Conservation (phyloP, 306 rosid genomes). For the apple (Malus domestica) region DNA sequence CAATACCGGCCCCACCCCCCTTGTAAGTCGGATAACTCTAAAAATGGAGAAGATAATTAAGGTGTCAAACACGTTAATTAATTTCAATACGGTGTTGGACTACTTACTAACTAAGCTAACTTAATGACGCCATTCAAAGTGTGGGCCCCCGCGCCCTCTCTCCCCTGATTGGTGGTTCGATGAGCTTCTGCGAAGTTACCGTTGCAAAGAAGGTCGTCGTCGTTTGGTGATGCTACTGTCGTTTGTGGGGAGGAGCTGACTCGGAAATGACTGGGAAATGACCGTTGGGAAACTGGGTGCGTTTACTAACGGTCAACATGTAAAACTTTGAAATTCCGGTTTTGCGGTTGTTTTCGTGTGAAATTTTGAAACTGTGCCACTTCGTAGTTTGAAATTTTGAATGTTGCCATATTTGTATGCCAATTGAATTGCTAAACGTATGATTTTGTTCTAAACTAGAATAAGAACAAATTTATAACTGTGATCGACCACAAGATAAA, state of each 20-base stretch:
- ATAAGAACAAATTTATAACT: no score
- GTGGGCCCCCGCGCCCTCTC: background rate
- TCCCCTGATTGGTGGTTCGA: no score
- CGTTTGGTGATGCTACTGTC: no score
- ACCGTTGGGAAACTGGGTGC: background rate
- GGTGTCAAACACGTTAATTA: conserved; percentile 20
- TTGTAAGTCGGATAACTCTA: background rate
- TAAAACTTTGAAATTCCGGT: background rate
- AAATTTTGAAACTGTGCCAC: background rate
- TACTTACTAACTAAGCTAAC: background rate
- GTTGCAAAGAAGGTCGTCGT: conserved; percentile 12
- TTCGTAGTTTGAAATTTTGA: background rate
- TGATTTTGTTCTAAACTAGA: no score
- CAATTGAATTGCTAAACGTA: background rate
- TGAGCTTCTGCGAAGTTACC: conserved; percentile 46
- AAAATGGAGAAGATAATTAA: background rate
- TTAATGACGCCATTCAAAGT: background rate
- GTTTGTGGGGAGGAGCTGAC: background rate
- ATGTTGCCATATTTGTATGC: background rate
- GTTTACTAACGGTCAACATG: background rate
- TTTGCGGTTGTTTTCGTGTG: background rate
- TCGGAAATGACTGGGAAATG: background rate
- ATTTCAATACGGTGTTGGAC: conserved; percentile 1
- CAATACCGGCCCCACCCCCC: no score
- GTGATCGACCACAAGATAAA: no score